Evolutionary conservation across 2,329 filamentous ascomycete species (phyloP), one percentile per base, ranked within the genome.

Genomic region (Bipolaris sorokiniana): DNA sequence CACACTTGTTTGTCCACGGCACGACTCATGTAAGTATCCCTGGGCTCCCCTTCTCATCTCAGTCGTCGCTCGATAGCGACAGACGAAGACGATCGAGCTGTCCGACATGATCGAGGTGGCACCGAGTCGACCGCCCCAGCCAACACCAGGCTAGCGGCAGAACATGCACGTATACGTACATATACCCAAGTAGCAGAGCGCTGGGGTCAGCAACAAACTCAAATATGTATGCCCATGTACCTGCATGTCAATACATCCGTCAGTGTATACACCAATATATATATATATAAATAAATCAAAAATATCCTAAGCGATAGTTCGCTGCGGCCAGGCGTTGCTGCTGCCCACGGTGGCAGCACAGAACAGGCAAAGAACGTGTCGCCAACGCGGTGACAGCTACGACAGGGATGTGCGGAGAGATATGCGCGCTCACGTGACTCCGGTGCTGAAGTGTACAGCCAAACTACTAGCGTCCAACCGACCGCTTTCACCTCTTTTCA

Each of bases 361-460:
- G 28, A 31, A 31, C 10, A 31, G 28, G 13, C 28, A 31, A 31
- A n/a, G 40, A 33, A 16, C 45, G 44, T 37, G 44, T 45, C 23
- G 28, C 13, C 15, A 33, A 48, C 44, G 54, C 49, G 37, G 37
- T 53, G 49, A 48, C 48, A 45, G 45, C 54, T 55, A 18, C 44
- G 51, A 57, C 62, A 56, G 54, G 62, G 60, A 36, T 62, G 46
- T 57, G 58, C 58, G 59, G 18, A 47, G 31, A 56, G 55, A 41
- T 61, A 53, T 59, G 56, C 58, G 59, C 15, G 41, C 33, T 52
- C 61, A 64, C 61, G 61, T 62, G 63, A 60, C 22, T 45, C 34
- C 22, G 48, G 38, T 42, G 48, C 51, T 45, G 50, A 50, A 37
- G 48, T 34, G 31, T 46, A 34, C 48, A 60, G 61, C 57, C 59